phyloP scores from a whole-genome alignment of 257 asterid species.

The Prunella vulgaris region DNA sequence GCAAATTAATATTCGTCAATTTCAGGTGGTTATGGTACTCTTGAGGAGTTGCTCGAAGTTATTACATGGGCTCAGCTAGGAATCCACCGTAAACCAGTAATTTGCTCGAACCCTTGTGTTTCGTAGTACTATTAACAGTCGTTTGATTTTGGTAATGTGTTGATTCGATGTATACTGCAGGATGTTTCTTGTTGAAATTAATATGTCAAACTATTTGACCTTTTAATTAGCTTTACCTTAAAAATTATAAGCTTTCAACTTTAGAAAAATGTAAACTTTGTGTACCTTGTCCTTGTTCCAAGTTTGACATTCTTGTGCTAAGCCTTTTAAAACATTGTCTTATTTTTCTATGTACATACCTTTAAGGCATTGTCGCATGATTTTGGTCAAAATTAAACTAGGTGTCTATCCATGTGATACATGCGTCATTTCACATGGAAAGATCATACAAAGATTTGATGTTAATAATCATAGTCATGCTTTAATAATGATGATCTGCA shows the following conservation, averaged over 20 bases:
- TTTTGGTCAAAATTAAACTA: slow-evolving; percentile 27
- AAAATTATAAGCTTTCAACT: neutral
- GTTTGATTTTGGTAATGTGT: no score
- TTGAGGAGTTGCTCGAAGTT: slow-evolving; percentile 97
- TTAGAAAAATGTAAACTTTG: neutral
- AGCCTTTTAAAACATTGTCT: neutral
- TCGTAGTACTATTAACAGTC: neutral
- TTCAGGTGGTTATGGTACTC: slow-evolving; percentile 92
- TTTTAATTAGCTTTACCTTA: neutral
- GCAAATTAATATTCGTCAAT: neutral
- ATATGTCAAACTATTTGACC: no score
- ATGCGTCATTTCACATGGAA: slow-evolving; percentile 20
- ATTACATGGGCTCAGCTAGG: slow-evolving; percentile 99
- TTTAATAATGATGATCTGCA: neutral
- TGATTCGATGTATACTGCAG: no score
- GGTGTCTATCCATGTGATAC: slow-evolving; percentile 24
- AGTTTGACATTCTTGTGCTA: slow-evolving; percentile 19
- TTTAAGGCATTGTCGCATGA: neutral
- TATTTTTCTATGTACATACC: neutral
- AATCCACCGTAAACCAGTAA: slow-evolving; percentile 90
- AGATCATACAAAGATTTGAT: slow-evolving; percentile 17
- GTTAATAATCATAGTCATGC: slow-evolving; percentile 4
- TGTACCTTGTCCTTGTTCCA: neutral
- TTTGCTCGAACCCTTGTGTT: neutral
- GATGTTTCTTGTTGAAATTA: no score